phyloP scores from a whole-genome alignment of 169 alveolate genomes.

The Besnoitia besnoiti region DNA sequence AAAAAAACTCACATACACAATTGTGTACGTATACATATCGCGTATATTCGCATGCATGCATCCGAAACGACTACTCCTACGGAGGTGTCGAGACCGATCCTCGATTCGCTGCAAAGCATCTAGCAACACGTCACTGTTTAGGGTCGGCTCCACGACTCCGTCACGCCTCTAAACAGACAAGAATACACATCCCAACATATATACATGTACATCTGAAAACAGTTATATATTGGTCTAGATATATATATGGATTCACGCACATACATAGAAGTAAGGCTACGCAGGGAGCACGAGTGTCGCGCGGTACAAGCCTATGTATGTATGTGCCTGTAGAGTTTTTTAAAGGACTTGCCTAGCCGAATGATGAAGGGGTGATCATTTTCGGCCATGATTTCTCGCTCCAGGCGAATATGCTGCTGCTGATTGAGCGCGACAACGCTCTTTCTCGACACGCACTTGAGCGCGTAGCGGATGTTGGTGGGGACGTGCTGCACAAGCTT shows the following conservation, averaged over 20 bases:
- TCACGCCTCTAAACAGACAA: too few relatives aligned
- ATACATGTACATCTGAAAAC: neutral
- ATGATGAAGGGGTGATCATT: slow-evolving; percentile 95
- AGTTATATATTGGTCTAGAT: neutral
- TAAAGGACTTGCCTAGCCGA: slow-evolving; percentile 82
- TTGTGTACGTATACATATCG: neutral
- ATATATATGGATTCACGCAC: neutral
- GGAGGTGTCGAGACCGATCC: too few relatives aligned
- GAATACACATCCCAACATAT: neutral
- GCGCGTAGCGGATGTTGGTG: slow-evolving; percentile 83
- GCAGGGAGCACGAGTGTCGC: neutral
- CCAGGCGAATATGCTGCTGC: slow-evolving; percentile 88
- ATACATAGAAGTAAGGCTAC: neutral
- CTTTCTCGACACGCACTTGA: slow-evolving; percentile 87
- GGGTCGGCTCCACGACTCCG: too few relatives aligned
- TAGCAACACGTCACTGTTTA: too few relatives aligned
- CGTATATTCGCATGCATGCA: neutral
- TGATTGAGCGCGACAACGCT: slow-evolving; percentile 83
- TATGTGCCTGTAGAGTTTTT: neutral
- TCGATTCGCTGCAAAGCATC: too few relatives aligned
- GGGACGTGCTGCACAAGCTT: slow-evolving; percentile 83
- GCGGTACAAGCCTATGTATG: neutral
- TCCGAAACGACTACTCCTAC: neutral
- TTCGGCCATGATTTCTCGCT: slow-evolving; percentile 92
- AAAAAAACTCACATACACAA: neutral